These are phyloP conservation scores for Penicillium sp. DNA, from an alignment of 2,329 filamentous ascomycete genomes.

Conservation along the genomic window DNA sequence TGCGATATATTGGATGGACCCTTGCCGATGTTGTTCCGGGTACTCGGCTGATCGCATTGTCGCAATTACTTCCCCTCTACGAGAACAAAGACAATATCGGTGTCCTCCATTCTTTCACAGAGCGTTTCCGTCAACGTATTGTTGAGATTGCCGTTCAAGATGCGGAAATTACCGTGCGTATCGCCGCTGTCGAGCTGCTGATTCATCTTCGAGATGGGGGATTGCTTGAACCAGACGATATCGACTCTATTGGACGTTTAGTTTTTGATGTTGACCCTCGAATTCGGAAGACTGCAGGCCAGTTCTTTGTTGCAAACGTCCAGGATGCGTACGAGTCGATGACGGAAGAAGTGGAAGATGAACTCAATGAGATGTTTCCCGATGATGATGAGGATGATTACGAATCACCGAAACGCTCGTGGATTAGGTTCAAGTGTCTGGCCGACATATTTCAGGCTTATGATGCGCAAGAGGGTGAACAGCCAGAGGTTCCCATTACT, in stretches of 20 bases:
- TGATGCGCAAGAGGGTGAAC: slow-evolving; percentile 61
- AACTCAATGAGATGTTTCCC: slow-evolving; percentile 72
- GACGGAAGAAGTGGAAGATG: slow-evolving; percentile 80
- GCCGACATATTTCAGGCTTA: slow-evolving; percentile 82
- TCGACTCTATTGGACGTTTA: slow-evolving; percentile 82
- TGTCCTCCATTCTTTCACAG: slow-evolving; percentile 83
- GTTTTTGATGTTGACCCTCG: slow-evolving; percentile 85
- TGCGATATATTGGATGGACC: slow-evolving; percentile 94
- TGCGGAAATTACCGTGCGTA: slow-evolving; percentile 76
- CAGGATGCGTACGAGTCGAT: slow-evolving; percentile 77
- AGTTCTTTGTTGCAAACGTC: slow-evolving; percentile 87
- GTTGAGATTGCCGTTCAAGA: slow-evolving; percentile 92
- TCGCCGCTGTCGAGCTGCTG: slow-evolving; percentile 76
- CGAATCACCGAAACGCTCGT: slow-evolving; percentile 73
- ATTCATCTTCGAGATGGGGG: slow-evolving; percentile 80
- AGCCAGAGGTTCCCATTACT: slow-evolving; percentile 26
- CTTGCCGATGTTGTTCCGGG: slow-evolving; percentile 76
- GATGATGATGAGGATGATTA: slow-evolving; percentile 72
- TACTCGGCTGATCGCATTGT: slow-evolving; percentile 82
- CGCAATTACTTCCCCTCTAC: slow-evolving; percentile 78
- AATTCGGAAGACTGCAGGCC: slow-evolving; percentile 83
- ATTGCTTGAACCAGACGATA: slow-evolving; percentile 85
- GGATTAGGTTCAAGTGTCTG: slow-evolving; percentile 90
- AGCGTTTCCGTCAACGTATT: slow-evolving; percentile 81
- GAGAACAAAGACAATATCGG: slow-evolving; percentile 75